Evolutionary conservation across 1,284 basidiomycete species (phyloP), one percentile per base, ranked within the genome.

Genomic region (Amylostereum chailletii): DNA sequence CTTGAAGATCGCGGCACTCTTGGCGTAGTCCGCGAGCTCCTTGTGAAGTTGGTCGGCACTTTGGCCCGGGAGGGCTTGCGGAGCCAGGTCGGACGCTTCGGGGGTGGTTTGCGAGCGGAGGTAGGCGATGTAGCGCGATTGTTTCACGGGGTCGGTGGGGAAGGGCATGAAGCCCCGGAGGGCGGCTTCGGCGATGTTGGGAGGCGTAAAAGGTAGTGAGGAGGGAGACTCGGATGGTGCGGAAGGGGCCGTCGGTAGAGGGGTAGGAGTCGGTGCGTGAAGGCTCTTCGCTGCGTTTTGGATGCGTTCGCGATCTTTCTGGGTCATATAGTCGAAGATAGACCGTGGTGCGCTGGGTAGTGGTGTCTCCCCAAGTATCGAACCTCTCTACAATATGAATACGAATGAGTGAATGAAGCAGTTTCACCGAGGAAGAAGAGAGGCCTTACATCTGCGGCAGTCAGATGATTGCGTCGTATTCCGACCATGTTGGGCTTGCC

Each of bases 101-200:
- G 70, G 64, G 10, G 71, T 70, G 1, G 83, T 77, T 56, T 92
- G 86, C 0, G 89, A 86, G 41, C 75, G 70, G 0, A 99, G 79
- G 62, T 93, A 99, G 0, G 83, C 71, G 4, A 71, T 79, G 65
- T 98, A 99, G 3, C 96, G 86, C 1, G 81, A 75, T 64, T 97
- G 93, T 62, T 94, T 94, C 4, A 66, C 65, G 0, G 78, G 77
- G 56, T 96, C 83, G 34, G 83, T 73, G 3, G 77, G 78, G 65
- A 94, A 98, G 1, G 95, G 94, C 61, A 93, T 86, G 66, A 91
- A 97, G 1, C 94, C 94, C 46, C 79, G 77, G 27, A 97, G 69
- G 0, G 95, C 95, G 11, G 90, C 85, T 57, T 86, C 81, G 0
- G 95, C 95, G 4, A 92, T 79, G 11, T 85, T 81, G 0, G 86